phyloP scores from a whole-genome alignment of 75 land plant genomes.

The Sequoiadendron giganteum region DNA sequence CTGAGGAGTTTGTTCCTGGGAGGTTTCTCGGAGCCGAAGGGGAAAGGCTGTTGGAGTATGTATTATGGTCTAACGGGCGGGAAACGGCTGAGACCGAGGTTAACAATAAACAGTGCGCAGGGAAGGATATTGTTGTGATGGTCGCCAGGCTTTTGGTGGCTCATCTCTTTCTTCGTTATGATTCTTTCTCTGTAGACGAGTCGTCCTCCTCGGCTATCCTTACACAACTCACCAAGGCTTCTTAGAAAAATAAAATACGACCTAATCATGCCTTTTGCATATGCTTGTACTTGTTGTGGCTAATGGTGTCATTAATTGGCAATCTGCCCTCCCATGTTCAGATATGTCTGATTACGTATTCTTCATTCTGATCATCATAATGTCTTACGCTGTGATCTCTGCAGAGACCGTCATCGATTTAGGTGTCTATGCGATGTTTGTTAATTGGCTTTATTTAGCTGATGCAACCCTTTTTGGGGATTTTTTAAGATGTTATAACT shows the following conservation, averaged over 20 bases:
- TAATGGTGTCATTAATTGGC: no score
- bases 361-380: no score
- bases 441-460: no score
- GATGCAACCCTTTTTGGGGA: no score
- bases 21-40: slow-evolving; percentile 61
- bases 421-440: no score
- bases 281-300: no score
- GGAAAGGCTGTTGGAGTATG: slow-evolving; percentile 45
- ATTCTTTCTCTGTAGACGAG: slow-evolving; percentile 41
- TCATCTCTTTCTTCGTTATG: slow-evolving; percentile 51
- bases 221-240: neutral
- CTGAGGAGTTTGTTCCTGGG: slow-evolving; percentile 23
- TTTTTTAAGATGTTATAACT: no score
- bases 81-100: slow-evolving; percentile 42
- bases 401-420: no score
- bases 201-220: slow-evolving; percentile 8
- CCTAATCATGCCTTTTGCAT: no score
- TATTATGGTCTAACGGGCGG: slow-evolving; percentile 73
- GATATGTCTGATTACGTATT: no score
- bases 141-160: slow-evolving; percentile 40
- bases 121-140: slow-evolving; percentile 56
- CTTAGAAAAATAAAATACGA: neutral
- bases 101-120: slow-evolving; percentile 73
- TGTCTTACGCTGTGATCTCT: no score
- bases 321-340: no score